Base-by-base conservation (phyloP, 192 early-diverging fungal genomes). In the Entomortierella beljakovae region DNA sequence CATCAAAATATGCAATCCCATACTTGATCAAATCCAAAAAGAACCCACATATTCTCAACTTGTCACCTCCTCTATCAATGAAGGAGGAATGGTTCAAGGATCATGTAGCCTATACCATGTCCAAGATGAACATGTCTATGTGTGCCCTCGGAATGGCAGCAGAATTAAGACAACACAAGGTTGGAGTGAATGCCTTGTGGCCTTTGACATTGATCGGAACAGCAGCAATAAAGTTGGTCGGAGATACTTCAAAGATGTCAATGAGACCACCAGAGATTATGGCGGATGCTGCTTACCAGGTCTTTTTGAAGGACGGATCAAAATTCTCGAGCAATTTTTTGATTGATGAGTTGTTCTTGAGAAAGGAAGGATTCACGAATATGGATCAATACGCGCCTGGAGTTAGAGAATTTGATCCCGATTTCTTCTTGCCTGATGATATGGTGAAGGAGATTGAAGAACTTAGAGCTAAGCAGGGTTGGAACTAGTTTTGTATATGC, bases 291-390 rank as follows among this genome's bases (percentile, higher is more conserved):
- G 92, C 91, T 8, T 80, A 86, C 53, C 64, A 84, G 51, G 85
- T 95, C 22, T 68, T 93, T 3, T 71, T 71, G 38, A 90, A 93
- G 72, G 81, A 89, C 34, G 65, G 81, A 31, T 28, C 62, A 29
- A 64, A 70, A 53, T 92, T 87, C 50, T 88, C 80, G 61, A 92
- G 91, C 64, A 87, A 94, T 54, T 92, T 95, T 71, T 85, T 85
- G 54, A 87, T 96, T n/a, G 94, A 96, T 70, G 93, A 94, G 83
- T 61, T 90, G 57, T 81, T 96, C 33, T 83, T 96, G 74, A 84
- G 93, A 72, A 82, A 85, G 61, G 70, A 84, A 33, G 93, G 94
- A 50, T 86, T 92, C 58, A 90, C 83, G 0, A 82, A 94, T 73
- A 89, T 96, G 84, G 87, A 85, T 37, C 69, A 87, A 64, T 96